Evolutionary conservation across 176 grass and related monocot species (phyloP).

Genomic region (Ananas comosus): DNA sequence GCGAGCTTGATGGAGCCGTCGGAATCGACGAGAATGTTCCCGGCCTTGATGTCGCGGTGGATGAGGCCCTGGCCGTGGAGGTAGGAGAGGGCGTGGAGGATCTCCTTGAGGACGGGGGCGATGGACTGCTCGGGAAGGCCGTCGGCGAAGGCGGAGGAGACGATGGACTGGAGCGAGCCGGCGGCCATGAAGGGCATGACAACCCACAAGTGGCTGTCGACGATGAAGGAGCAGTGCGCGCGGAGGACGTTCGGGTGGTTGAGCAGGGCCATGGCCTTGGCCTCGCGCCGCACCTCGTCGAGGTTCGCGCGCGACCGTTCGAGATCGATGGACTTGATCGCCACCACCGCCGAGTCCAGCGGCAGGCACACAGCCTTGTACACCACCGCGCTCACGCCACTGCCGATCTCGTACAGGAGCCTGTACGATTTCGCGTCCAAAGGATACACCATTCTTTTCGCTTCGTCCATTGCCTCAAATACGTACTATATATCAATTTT

Average conservation of each 20-base stretch:
- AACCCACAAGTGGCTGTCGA: slow-evolving; percentile 72
- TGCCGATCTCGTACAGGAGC: slow-evolving; percentile 57
- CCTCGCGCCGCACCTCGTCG: slow-evolving; percentile 68
- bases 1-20: slow-evolving; percentile 82
- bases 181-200: slow-evolving; percentile 96
- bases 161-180: slow-evolving; percentile 76
- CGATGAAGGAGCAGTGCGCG: slow-evolving; percentile 90
- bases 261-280: slow-evolving; percentile 80
- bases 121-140: slow-evolving; percentile 62
- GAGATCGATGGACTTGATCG: slow-evolving; percentile 80
- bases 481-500: not conserved
- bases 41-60: slow-evolving; percentile 87
- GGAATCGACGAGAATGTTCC: slow-evolving; percentile 69
- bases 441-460: slow-evolving; percentile 31
- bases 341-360: slow-evolving; percentile 31
- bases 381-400: slow-evolving; percentile 71
- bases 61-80: slow-evolving; percentile 80
- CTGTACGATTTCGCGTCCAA: slow-evolving; percentile 51
- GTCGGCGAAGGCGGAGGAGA: slow-evolving; percentile 46
- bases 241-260: slow-evolving; percentile 73
- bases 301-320: slow-evolving; percentile 74
- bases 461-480: slow-evolving; percentile 29
- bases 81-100: slow-evolving; percentile 66
- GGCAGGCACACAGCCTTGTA: slow-evolving; percentile 82
- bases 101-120: slow-evolving; percentile 57